Base-by-base conservation (phyloP, 176 grass and related monocot species). In the Rhynchospora pubera region DNA sequence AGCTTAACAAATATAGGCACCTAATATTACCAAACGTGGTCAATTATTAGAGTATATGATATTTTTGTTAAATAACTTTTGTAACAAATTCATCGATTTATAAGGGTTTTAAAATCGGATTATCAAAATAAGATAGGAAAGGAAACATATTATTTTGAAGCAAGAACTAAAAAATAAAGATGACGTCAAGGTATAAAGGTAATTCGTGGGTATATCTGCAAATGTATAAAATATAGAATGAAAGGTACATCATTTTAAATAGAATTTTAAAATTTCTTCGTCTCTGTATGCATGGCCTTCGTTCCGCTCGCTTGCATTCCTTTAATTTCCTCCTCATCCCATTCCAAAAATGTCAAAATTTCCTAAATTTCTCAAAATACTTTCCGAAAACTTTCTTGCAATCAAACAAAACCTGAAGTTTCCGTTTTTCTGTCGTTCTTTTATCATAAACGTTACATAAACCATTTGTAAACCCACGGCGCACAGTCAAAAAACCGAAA, bases 401-500 rank as follows among this genome's bases (percentile, higher is more conserved):
- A 61, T 62, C 8, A 62, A 80, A 80, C 24, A 43, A 82, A 48
- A 65, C 32, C 79, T 50, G 5, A 63, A 50, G 30, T 66, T 67
- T 66, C 47, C n/a, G 12, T 67, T 66, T 66, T 75, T 71, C 50
- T 63, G 19, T 80, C 57, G 2, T 55, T 45, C 78, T 62, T 0
- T 14, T 80, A 24, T 21, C 58, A 82, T 65, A 51, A 52, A 82
- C 58, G 79, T 67, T 82, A 82, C 22, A 15, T 3, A 81, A 24
- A 64, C 79, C 79, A 45, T 52, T 62, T 64, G 34, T 81, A 46
- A 48, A 81, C 78, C 78, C 78, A 61, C 79, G 59, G 5, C 45
- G 24, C n/a, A 6, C 46, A 18, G 2, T 79, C 61, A 50, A 63
- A 19, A 81, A 62, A 42, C 47, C 7, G 32, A 62, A 19, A 16